Percentiles rank a stretch among this genome's conserved stretches.
Conservation (phyloP, 2,329 filamentous ascomycete genomes). For the Ilyonectria destructans region DNA sequence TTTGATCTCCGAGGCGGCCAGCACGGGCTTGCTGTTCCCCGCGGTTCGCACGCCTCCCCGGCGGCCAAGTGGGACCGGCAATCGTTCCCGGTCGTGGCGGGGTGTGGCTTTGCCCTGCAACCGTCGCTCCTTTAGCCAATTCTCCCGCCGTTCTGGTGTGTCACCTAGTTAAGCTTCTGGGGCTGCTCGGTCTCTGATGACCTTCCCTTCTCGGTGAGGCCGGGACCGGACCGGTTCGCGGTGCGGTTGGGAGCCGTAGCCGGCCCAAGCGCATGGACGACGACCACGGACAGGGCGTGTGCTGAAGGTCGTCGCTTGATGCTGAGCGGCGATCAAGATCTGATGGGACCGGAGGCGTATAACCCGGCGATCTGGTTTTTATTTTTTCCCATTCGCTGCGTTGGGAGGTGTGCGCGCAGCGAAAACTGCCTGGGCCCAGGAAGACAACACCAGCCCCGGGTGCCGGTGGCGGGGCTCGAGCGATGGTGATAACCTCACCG, state of each 20-base stretch:
- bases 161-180: conserved; percentile 8
- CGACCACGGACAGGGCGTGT: neutral
- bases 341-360: conserved; percentile 33
- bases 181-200: conserved; percentile 3
- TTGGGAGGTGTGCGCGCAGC: neutral
- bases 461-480: conserved; percentile 19
- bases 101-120: conserved; percentile 25
- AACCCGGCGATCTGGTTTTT: conserved; percentile 27
- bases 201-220: conserved; percentile 25
- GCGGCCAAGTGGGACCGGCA: conserved; percentile 42
- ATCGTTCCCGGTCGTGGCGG: conserved; percentile 45
- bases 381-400: neutral
- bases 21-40: conserved; percentile 22
- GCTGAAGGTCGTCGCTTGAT: conserved; percentile 11
- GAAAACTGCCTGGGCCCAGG: neutral
- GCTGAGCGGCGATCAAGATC: conserved; percentile 32
- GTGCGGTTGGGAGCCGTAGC: conserved; percentile 1
- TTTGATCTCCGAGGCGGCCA: conserved; percentile 32
- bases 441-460: conserved; percentile 41
- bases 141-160: neutral
- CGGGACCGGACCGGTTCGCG: conserved; percentile 29
- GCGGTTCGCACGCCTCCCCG: conserved; percentile 12
- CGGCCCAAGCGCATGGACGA: conserved; percentile 11
- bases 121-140: conserved; percentile 1
- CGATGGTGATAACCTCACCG: conserved; percentile 43